Conservation (phyloP, 305 asterid genomes). For the Ajuga reptans region DNA sequence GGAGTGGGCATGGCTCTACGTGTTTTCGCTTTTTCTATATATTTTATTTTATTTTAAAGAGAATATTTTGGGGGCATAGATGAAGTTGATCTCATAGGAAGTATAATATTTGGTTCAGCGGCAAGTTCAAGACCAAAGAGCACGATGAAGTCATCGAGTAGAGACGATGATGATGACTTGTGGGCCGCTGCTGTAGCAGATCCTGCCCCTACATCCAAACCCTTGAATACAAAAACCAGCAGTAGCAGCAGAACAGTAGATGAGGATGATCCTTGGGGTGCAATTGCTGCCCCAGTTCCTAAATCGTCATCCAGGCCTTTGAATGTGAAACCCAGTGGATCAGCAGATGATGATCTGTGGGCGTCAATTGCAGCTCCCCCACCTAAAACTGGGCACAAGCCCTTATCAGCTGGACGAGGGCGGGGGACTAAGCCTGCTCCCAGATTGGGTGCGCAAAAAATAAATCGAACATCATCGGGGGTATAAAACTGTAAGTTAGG, state of each 20-base stretch:
- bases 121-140: slow-evolving; percentile 47
- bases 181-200: slow-evolving; percentile 46
- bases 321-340: slow-evolving; percentile 37
- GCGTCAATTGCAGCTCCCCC: slow-evolving; percentile 87
- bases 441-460: slow-evolving; percentile 76
- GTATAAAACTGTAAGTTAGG: slow-evolving; percentile 27
- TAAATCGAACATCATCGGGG: slow-evolving; percentile 75
- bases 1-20: neutral
- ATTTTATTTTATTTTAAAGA: neutral
- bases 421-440: slow-evolving; percentile 62
- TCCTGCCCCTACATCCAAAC: slow-evolving; percentile 39
- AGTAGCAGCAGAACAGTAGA: slow-evolving; percentile 35
- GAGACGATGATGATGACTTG: slow-evolving; percentile 50
- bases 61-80: neutral
- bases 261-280: slow-evolving; percentile 65
- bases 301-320: slow-evolving; percentile 39
- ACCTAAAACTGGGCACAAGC: slow-evolving; percentile 64
- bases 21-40: too few species aligned
- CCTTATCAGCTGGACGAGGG: slow-evolving; percentile 53
- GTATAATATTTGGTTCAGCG: slow-evolving; percentile 37
- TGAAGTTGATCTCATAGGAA: slow-evolving; percentile 5
- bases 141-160: slow-evolving; percentile 35
- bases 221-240: slow-evolving; percentile 32
- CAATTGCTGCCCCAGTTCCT: slow-evolving; percentile 60
- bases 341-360: slow-evolving; percentile 80